phyloP scores from a whole-genome alignment of 805 yeast genomes.

The Candida silvicultrix region DNA sequence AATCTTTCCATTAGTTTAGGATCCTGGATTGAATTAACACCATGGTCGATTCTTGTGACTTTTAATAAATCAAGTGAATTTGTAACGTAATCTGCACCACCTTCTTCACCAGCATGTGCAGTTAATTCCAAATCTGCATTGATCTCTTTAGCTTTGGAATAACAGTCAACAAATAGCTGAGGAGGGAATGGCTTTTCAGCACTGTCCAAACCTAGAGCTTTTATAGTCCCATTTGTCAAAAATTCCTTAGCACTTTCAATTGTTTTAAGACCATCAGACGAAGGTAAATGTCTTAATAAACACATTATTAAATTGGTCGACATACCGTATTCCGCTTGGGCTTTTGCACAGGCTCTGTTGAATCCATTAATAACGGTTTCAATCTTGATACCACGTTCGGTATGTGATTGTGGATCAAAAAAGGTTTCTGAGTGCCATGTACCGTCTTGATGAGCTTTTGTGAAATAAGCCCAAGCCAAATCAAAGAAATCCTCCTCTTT shows the following conservation, averaged over 20 bases:
- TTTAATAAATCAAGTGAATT: constrained; percentile 52
- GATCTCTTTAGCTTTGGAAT: constrained; percentile 36
- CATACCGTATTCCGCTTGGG: constrained; percentile 52
- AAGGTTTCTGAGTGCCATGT: constrained; percentile 69
- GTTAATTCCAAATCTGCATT: constrained; percentile 57
- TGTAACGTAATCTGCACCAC: constrained; percentile 62
- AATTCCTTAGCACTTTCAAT: constrained; percentile 46
- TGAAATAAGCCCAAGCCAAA: constrained; percentile 69
- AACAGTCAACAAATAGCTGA: constrained; percentile 58
- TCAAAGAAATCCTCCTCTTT: constrained; percentile 69
- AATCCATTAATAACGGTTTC: constrained; percentile 62
- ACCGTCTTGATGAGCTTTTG: constrained; percentile 51
- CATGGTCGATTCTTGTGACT: constrained; percentile 75
- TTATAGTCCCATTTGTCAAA: constrained; percentile 51
- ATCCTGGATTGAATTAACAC: constrained; percentile 58
- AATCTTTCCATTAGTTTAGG: constrained; percentile 48
- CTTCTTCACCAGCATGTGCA: constrained; percentile 91
- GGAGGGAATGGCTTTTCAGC: constrained; percentile 79
- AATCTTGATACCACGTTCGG: constrained; percentile 55
- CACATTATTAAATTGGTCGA: constrained; percentile 77
- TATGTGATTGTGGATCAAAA: constrained; percentile 83
- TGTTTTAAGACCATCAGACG: constrained; percentile 49
- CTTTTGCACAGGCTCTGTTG: constrained; percentile 58
- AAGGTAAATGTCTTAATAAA: constrained; percentile 68
- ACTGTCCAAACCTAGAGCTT: constrained; percentile 80